phyloP scores from a whole-genome alignment of 768 basidiomycete species.

The Boletellus emodensis region DNA sequence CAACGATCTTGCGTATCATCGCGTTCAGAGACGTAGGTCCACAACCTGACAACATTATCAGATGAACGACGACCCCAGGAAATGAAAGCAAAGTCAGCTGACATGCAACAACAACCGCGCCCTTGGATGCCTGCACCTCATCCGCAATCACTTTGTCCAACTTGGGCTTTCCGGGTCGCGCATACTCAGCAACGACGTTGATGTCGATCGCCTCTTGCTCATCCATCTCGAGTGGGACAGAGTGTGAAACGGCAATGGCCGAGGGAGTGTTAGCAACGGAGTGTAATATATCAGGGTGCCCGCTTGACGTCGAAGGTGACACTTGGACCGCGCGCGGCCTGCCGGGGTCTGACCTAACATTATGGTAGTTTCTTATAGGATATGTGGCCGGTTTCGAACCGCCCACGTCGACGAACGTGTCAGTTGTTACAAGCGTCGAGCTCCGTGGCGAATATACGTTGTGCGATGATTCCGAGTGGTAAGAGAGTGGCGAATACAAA shows the following conservation, averaged over 20 bases:
- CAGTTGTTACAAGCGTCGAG: background rate
- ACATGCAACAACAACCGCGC: constrained; percentile 67
- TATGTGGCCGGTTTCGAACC: background rate
- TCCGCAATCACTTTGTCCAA: constrained; percentile 58
- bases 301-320: background rate
- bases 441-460: constrained; percentile 1
- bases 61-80: constrained; percentile 7
- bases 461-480: constrained; percentile 5
- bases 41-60: constrained; percentile 46
- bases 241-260: background rate
- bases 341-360: constrained; percentile 7
- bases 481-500: constrained; percentile 6
- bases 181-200: constrained; percentile 55
- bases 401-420: background rate
- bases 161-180: constrained; percentile 63
- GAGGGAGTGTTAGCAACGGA: background rate
- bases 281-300: background rate
- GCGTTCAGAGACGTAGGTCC: constrained; percentile 69
- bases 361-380: background rate
- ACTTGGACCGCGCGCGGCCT: background rate
- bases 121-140: constrained; percentile 54
- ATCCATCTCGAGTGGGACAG: constrained; percentile 45
- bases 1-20: constrained; percentile 61
- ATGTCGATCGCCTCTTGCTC: constrained; percentile 58
- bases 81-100: constrained; percentile 28